Evolutionary conservation across 164 flowering plant genomes (phyloP), one percentile per base, ranked within the genome.

Genomic region (Annona cherimola): DNA sequence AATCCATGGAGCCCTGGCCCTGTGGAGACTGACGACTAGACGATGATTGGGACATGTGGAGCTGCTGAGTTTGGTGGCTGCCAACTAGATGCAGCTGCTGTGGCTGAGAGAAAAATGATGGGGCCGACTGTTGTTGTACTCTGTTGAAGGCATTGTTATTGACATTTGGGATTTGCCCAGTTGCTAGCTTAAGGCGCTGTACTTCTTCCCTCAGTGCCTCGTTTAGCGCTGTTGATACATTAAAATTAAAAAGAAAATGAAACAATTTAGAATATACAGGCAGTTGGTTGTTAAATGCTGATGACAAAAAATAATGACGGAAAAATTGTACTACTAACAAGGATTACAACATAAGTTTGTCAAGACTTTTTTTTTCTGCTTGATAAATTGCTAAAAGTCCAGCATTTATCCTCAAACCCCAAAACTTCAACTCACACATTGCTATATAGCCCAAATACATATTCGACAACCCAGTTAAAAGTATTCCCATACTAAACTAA

Each of bases 191-290:
- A 39, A 94, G 90, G 60, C 89, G 82, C 76, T 92, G 90, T 70
- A 94, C 85, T 83, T 94, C 96, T 42, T 87, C 91, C 79, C 84
- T 85, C 76, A 94, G 78, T 12, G 93, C 80, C 45, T 92, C 96
- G 74, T 90, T 92, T 70, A 92, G 76, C 60, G 94, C 98, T 94
- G 87, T 63, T 79, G 5, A 68, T 6, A 18, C 44, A 63, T 41
- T 44, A 64, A 64, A 39, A 62, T 40, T 40, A 64, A 26, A 26
- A 26, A 26, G 35, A 26, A 26, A 26, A 26, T 61, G 18, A 18
- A 61, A 40, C 18, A 61, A 26, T 26, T 26, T 26, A 26, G 35
- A 26, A 26, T 26, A 26, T 26, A 26, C 35, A 26, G 0, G 35
- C 35, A 26, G 35, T 26, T 26, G 35, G 35, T 26, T 26, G 35